Evolutionary conservation across 768 basidiomycete species (phyloP), one percentile per base, ranked within the genome.

Genomic region (Serpula lacrymans): DNA sequence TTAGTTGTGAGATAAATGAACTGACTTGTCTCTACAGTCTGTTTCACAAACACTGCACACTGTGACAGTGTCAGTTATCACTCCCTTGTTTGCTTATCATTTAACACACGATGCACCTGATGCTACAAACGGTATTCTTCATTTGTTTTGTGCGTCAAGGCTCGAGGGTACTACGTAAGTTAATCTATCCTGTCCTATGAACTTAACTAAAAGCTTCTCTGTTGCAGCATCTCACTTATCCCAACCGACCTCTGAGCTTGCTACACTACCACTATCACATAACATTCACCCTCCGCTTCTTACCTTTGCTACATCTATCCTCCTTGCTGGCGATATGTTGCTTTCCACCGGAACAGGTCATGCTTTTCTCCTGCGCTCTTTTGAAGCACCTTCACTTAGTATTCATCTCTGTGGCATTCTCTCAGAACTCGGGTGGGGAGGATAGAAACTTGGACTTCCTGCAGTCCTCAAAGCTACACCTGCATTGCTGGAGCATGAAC

Each of bases 11-110:
- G 3, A 34, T 49, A n/a, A n/a, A 25, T 48, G 3, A 14, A 24
- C 34, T 42, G 27, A 2, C 20, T 6, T 5, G 11, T 24, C 22
- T 34, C 37, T 43, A 27, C 48, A 89, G 88, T 87, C 84, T n/a
- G 81, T 88, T 34, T 83, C 85, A 7, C 82, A 84, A 62, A 84
- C 82, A 0, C 63, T 96, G 21, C 92, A 95, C 56, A 88, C 88
- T 1, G 73, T 78, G 37, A 76, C 88, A 0, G 51, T 78, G 5
- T 77, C 81, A 3, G 70, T 93, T 28, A 63, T 92, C 10, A 48
- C 60, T 2, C 71, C 77, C 0, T 61, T 93, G 3, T 42, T 94
- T 12, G 62, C 68, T 9, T 73, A 70, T 45, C 72, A 88, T 50
- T 63, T 87, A 14, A 53, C 60, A 1, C 58, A 50, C 50, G 57